Evolutionary conservation across 2,329 filamentous ascomycete genomes (phyloP).

Genomic region (Ophiostoma novo-ulmi): DNA sequence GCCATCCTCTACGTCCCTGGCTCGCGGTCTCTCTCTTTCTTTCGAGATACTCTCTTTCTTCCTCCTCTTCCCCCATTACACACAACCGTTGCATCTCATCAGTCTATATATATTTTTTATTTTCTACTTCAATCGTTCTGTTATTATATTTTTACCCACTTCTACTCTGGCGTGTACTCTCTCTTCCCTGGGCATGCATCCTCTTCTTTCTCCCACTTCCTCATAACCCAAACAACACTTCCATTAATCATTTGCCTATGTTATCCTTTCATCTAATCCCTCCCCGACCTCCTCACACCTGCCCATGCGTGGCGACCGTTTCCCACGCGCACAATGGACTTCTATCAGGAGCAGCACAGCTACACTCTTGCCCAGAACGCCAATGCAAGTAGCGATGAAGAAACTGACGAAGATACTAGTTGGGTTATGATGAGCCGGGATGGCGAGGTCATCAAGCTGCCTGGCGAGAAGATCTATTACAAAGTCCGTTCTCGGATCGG

Average conservation of each 20-base stretch:
- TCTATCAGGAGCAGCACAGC: conserved; percentile 33
- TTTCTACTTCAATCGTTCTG: conserved; percentile 8
- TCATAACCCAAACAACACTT: background rate
- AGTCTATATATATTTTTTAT: conserved; percentile 4
- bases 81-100: conserved; percentile 1
- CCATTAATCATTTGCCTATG: conserved; percentile 1
- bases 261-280: conserved; percentile 14
- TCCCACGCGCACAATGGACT: conserved; percentile 23
- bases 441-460: conserved; percentile 74
- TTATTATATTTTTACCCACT: conserved; percentile 18
- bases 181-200: conserved; percentile 14
- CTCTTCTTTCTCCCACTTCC: conserved; percentile 26
- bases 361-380: conserved; percentile 40
- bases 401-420: conserved; percentile 54
- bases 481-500: conserved; percentile 74
- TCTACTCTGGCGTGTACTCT: conserved; percentile 20
- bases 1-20: background rate
- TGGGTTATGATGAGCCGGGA: conserved; percentile 88
- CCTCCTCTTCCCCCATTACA: background rate
- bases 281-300: conserved; percentile 13
- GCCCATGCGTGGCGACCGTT: conserved; percentile 15
- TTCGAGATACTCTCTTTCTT: background rate
- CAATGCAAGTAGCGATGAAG: conserved; percentile 37
- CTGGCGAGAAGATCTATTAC: conserved; percentile 75
- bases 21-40: background rate